phyloP scores from a whole-genome alignment of 2,329 filamentous ascomycete genomes.

The Pyrenophora graminea region DNA sequence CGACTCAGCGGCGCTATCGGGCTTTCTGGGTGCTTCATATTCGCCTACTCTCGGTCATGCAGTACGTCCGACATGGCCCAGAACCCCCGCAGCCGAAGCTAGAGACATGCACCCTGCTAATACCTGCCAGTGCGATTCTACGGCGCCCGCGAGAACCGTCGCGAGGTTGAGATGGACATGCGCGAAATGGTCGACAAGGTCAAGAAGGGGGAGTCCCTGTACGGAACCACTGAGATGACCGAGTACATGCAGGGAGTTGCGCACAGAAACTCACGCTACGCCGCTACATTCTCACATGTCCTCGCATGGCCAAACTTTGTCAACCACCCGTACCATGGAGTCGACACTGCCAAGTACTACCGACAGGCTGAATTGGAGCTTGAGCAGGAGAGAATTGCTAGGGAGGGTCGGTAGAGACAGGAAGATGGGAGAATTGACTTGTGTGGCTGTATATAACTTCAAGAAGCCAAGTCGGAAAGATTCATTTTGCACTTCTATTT shows the following conservation, averaged over 20 bases:
- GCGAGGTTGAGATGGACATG: constrained; percentile 96
- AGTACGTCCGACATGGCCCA: constrained; percentile 62
- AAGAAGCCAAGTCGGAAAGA: constrained; percentile 26
- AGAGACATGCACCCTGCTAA: constrained; percentile 5
- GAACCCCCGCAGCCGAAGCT: neutral
- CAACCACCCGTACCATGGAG: constrained; percentile 84
- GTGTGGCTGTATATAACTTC: constrained; percentile 35
- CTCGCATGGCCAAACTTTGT: constrained; percentile 98
- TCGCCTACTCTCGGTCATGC: constrained; percentile 81
- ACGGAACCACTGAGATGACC: constrained; percentile 76
- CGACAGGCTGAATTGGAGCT: constrained; percentile 91
- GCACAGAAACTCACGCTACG: constrained; percentile 88
- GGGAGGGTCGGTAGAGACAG: constrained; percentile 16
- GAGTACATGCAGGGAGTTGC: constrained; percentile 94
- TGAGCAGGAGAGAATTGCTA: constrained; percentile 66
- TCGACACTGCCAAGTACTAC: constrained; percentile 99
- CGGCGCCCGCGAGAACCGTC: constrained; percentile 87
- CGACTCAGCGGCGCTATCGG: constrained; percentile 76
- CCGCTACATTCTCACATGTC: constrained; percentile 78
- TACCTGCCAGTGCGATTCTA: constrained; percentile 80
- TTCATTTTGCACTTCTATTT: constrained; percentile 30
- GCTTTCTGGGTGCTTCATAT: constrained; percentile 75
- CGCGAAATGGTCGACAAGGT: constrained; percentile 96
- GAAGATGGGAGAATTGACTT: constrained; percentile 19
- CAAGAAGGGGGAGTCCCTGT: constrained; percentile 87